phyloP scores from a whole-genome alignment of 495 filamentous ascomycete species.

The Xeromyces bisporus region DNA sequence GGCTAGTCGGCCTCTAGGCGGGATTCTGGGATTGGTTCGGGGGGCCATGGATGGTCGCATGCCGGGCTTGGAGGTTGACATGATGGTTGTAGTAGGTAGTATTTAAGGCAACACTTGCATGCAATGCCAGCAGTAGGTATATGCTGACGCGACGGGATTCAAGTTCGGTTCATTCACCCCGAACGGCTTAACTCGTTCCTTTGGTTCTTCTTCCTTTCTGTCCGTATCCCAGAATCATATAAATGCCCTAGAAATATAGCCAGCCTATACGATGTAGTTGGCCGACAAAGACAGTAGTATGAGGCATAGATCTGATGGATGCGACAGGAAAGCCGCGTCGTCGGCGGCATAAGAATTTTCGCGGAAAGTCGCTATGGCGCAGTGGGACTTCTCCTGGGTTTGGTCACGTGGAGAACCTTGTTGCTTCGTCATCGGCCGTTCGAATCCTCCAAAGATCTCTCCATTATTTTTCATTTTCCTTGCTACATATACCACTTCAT shows the following conservation, averaged over 20 bases:
- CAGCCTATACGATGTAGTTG: background rate
- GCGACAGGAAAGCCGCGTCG: conserved; percentile 2
- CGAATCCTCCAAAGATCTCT: conserved; percentile 5
- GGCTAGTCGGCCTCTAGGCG: conserved; percentile 23
- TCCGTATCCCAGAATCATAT: background rate
- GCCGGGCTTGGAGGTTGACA: conserved; percentile 16
- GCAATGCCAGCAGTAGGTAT: background rate
- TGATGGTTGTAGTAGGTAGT: conserved; percentile 4
- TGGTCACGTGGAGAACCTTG: background rate
- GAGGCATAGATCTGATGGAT: too few species aligned
- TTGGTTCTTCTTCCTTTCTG: too few species aligned
- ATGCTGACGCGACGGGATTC: too few species aligned
- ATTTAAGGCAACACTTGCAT: background rate
- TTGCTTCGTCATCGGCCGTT: conserved; percentile 2
- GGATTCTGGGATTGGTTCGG: conserved; percentile 10
- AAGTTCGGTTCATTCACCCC: too few species aligned
- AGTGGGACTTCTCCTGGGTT: conserved; percentile 6
- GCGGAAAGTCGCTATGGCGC: conserved; percentile 7
- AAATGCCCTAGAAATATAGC: background rate
- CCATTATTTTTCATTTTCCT: background rate
- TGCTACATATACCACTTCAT: too few species aligned
- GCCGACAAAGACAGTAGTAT: background rate
- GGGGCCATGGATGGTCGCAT: conserved; percentile 19
- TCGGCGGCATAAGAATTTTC: conserved; percentile 6
- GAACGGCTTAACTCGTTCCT: too few species aligned